phyloP scores from a whole-genome alignment of 805 yeast species.

The Lachancea thermotolerans region DNA sequence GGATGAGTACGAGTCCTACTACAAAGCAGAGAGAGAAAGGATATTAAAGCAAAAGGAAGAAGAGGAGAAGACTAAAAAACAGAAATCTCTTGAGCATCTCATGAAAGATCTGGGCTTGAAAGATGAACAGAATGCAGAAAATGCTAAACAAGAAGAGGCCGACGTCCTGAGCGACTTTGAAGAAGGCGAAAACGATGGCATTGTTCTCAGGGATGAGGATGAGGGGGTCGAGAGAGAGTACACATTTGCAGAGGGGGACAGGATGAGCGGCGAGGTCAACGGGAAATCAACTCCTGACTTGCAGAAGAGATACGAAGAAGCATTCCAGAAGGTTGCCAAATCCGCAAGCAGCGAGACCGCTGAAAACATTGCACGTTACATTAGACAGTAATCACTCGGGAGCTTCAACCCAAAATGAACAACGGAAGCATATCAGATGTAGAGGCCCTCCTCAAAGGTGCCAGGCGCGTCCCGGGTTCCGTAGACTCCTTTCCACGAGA shows the following conservation, averaged over 20 bases:
- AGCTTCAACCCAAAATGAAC: too few relatives aligned
- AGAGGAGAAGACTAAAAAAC: constrained; percentile 64
- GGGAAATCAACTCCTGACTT: constrained; percentile 39
- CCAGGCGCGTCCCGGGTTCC: constrained; percentile 63
- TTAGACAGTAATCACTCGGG: constrained; percentile 34
- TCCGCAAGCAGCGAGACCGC: constrained; percentile 60
- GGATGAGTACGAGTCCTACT: constrained; percentile 77
- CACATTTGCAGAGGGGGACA: constrained; percentile 60
- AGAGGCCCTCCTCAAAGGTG: constrained; percentile 74
- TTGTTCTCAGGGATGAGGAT: constrained; percentile 40
- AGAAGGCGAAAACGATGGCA: constrained; percentile 36
- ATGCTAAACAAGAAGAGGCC: constrained; percentile 45
- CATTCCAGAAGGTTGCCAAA: constrained; percentile 58
- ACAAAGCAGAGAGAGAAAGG: constrained; percentile 80
- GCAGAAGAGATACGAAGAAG: constrained; percentile 66
- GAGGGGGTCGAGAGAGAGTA: constrained; percentile 60
- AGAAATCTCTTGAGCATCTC: constrained; percentile 59
- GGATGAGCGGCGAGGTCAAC: constrained; percentile 51
- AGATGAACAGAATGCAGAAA: constrained; percentile 26
- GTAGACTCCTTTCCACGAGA: constrained; percentile 80
- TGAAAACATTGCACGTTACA: constrained; percentile 63
- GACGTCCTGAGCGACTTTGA: constrained; percentile 44
- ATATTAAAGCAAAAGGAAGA: constrained; percentile 70
- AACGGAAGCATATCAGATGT: constrained; percentile 15
- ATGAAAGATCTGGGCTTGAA: constrained; percentile 82